Evolutionary conservation across 305 asterid genomes (phyloP).

Genomic region (Plantago lanceolata): DNA sequence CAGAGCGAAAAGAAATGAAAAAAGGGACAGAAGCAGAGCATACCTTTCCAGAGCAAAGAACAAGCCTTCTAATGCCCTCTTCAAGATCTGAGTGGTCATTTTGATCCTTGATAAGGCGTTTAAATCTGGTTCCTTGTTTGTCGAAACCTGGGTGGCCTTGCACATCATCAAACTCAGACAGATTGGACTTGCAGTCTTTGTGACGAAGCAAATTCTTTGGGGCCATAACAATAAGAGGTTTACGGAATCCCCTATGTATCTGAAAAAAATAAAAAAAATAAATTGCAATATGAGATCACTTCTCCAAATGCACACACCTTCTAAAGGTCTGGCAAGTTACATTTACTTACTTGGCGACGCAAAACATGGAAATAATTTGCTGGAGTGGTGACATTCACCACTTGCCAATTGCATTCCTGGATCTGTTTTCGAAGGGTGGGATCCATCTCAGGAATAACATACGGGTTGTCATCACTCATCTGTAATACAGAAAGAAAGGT

Average conservation of each 20-base stretch:
- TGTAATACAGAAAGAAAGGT: slow-evolving; percentile 34
- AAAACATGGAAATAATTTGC: slow-evolving; percentile 95
- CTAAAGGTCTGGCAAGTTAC: slow-evolving; percentile 15
- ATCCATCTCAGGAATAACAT: slow-evolving; percentile 92
- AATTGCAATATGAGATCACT: slow-evolving; percentile 22
- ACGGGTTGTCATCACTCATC: slow-evolving; percentile 96
- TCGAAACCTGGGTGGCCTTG: slow-evolving; percentile 92
- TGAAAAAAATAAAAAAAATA: slow-evolving; percentile 23
- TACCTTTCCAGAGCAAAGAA: slow-evolving; percentile 98
- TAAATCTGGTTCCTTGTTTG: slow-evolving; percentile 96
- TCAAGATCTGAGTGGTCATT: slow-evolving; percentile 69
- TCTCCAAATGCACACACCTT: slow-evolving; percentile 5
- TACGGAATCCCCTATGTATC: slow-evolving; percentile 89
- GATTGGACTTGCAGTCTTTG: slow-evolving; percentile 82
- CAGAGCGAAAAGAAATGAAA: slow-evolving; percentile 97
- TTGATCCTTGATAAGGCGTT: slow-evolving; percentile 90
- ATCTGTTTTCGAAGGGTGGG: slow-evolving; percentile 84
- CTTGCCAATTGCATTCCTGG: slow-evolving; percentile 98
- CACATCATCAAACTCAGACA: slow-evolving; percentile 85
- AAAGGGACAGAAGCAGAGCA: too few relatives aligned
- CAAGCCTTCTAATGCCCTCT: slow-evolving; percentile 74
- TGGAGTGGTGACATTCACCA: slow-evolving; percentile 94
- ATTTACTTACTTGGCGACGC: slow-evolving; percentile 62
- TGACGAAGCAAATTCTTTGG: slow-evolving; percentile 88
- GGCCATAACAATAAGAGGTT: slow-evolving; percentile 86